A percentile compares a stretch with the other conserved stretches of the same genome.
Conservation (phyloP, 306 rosid genomes). For the Prinsepia uniflora region DNA sequence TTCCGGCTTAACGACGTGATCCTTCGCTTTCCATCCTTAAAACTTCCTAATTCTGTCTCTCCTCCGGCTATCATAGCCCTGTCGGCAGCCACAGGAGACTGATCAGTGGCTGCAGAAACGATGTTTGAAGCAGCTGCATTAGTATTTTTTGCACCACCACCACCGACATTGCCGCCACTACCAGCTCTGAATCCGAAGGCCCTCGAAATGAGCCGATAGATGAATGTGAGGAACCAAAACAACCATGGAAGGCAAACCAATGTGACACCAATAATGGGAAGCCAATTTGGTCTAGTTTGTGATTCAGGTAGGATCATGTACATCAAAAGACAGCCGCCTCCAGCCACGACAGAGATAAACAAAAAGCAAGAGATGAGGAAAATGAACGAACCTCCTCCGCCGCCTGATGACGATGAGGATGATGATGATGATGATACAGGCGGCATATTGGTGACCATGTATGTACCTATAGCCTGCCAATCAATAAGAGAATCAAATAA, state of each 20-base stretch:
- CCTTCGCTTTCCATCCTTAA: constrained; percentile 9
- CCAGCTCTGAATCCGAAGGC: constrained; percentile 39
- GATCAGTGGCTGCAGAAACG: not conserved
- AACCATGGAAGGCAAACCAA: constrained; percentile 83
- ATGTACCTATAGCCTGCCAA: too few relatives aligned
- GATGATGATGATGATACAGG: constrained; percentile 31
- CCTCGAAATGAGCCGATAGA: constrained; percentile 57
- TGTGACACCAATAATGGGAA: constrained; percentile 48
- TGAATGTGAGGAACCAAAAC: constrained; percentile 65
- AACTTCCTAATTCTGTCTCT: not conserved
- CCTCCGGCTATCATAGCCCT: not conserved
- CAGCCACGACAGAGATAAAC: constrained; percentile 39
- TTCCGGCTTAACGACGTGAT: not conserved
- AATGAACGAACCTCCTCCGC: constrained; percentile 52
- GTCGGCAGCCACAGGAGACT: not conserved
- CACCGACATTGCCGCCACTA: not conserved
- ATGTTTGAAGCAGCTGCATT: not conserved
- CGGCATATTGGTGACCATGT: not conserved
- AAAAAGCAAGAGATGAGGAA: constrained; percentile 46
- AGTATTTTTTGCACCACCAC: not conserved
- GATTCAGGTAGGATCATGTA: constrained; percentile 51
- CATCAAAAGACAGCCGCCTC: constrained; percentile 59
- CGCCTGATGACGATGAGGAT: constrained; percentile 28
- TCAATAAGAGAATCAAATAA: too few relatives aligned
- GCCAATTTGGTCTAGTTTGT: constrained; percentile 31